phyloP scores from a whole-genome alignment of 257 asterid genomes.

The Marsdenia floribunda region DNA sequence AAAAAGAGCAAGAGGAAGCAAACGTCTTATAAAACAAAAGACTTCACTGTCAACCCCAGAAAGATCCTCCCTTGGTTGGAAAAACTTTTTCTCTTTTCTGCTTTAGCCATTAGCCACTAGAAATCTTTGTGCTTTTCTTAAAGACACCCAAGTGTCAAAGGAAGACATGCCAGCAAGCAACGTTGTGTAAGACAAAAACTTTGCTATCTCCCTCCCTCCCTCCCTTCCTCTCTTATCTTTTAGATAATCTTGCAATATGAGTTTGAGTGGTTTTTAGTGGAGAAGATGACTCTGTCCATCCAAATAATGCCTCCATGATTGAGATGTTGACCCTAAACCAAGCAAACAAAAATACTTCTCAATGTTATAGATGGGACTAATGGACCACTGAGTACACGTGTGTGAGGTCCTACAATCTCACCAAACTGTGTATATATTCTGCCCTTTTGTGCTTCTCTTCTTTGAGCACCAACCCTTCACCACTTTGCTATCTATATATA shows the following conservation, averaged over 20 bases:
- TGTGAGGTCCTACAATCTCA: constrained; percentile 28
- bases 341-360: constrained; percentile 29
- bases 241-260: constrained; percentile 18
- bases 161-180: constrained; percentile 45
- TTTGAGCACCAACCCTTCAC: constrained; percentile 5
- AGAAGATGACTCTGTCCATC: constrained; percentile 39
- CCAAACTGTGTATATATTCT: constrained; percentile 18
- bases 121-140: constrained; percentile 17
- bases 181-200: constrained; percentile 57
- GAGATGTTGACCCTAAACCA: constrained; percentile 55
- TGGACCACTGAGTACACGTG: constrained; percentile 43
- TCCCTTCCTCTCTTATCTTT: constrained; percentile 28
- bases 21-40: constrained; percentile 35
- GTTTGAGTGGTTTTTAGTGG: constrained; percentile 39
- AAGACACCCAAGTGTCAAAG: constrained; percentile 34
- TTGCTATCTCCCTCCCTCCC: constrained; percentile 15
- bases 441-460: not conserved
- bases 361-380: constrained; percentile 23
- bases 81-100: constrained; percentile 20
- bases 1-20: constrained; percentile 12
- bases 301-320: constrained; percentile 65
- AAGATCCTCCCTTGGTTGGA: constrained; percentile 23
- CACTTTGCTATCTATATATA: not conserved
- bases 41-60: constrained; percentile 26
- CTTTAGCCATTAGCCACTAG: constrained; percentile 31